A percentile compares a stretch with the other conserved stretches of the same genome.
phyloP scores from a whole-genome alignment of 2,329 filamentous ascomycete genomes.

The Dryadomyces quercus-mongolicae region DNA sequence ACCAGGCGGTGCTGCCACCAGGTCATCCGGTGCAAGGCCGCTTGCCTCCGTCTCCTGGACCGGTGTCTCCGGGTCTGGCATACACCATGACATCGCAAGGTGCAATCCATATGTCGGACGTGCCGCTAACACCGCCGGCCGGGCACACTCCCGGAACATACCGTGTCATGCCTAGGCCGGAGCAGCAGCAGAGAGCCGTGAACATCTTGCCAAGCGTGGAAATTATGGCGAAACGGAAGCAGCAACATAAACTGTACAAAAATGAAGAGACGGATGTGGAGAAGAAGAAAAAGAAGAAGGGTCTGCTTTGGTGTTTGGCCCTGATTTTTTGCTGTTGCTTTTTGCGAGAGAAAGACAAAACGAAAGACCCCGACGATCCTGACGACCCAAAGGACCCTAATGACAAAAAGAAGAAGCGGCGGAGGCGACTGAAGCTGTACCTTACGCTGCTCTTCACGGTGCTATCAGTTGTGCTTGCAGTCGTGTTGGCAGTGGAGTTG shows the following conservation, averaged over 20 bases:
- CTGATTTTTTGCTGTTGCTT: neutral
- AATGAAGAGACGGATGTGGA: conserved; percentile 52
- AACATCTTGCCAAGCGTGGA: neutral
- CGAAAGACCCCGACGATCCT: neutral
- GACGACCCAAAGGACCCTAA: neutral
- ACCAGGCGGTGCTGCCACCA: conserved; percentile 47
- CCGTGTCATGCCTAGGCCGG: too few species aligned
- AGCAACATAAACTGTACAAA: conserved; percentile 40
- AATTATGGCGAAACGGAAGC: neutral
- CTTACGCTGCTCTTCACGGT: conserved; percentile 32
- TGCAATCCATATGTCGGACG: conserved; percentile 46
- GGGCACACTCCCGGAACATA: conserved; percentile 23
- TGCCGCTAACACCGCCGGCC: conserved; percentile 38
- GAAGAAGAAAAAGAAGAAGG: conserved; percentile 26
- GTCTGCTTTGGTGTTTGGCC: conserved; percentile 41
- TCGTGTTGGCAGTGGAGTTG: conserved; percentile 47
- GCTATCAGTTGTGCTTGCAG: conserved; percentile 34
- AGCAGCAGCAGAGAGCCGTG: neutral
- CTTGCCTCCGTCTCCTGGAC: conserved; percentile 46
- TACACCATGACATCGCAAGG: conserved; percentile 51
- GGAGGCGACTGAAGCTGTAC: neutral
- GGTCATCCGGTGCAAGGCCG: conserved; percentile 32
- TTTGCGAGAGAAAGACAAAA: neutral
- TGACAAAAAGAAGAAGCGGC: neutral
- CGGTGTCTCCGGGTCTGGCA: conserved; percentile 49